Percentiles rank a stretch among this genome's conserved stretches.
phyloP scores from a whole-genome alignment of 1,139 yeast species.

The Yamadazyma songkhlaensis region DNA sequence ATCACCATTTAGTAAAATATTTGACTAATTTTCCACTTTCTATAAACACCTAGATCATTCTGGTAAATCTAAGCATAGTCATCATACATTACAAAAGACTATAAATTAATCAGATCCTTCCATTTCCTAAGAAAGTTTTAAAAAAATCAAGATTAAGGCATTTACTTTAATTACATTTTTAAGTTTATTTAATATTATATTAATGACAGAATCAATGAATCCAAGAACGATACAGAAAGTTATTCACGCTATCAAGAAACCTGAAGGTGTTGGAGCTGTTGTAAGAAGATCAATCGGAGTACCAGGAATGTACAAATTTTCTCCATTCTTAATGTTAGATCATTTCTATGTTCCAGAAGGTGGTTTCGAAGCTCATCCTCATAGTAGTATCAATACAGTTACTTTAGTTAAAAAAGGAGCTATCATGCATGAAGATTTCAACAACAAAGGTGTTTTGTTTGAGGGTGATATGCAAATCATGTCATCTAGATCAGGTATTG shows the following conservation, averaged over 20 bases:
- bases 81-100: not conserved
- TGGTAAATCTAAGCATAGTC: not conserved
- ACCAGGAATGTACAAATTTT: slow-evolving; percentile 61
- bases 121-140: not conserved
- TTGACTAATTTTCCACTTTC: not conserved
- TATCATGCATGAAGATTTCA: slow-evolving; percentile 89
- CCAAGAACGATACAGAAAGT: slow-evolving; percentile 56
- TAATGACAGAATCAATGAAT: slow-evolving; percentile 9
- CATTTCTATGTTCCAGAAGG: slow-evolving; percentile 61
- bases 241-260: slow-evolving; percentile 67
- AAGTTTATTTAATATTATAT: slow-evolving; percentile 4
- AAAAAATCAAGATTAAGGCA: slow-evolving; percentile 3
- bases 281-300: slow-evolving; percentile 84
- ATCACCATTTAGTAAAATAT: not conserved
- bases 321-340: slow-evolving; percentile 84
- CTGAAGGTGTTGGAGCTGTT: slow-evolving; percentile 85
- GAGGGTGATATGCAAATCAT: slow-evolving; percentile 91
- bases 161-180: not conserved
- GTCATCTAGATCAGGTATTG: slow-evolving; percentile 92
- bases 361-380: slow-evolving; percentile 95
- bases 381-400: slow-evolving; percentile 87
- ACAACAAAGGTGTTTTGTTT: slow-evolving; percentile 69
- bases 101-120: not conserved
- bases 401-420: slow-evolving; percentile 73
- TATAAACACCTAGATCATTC: not conserved